phyloP scores from a whole-genome alignment of 2,329 filamentous ascomycete genomes.

The Diaporthe caulivora region DNA sequence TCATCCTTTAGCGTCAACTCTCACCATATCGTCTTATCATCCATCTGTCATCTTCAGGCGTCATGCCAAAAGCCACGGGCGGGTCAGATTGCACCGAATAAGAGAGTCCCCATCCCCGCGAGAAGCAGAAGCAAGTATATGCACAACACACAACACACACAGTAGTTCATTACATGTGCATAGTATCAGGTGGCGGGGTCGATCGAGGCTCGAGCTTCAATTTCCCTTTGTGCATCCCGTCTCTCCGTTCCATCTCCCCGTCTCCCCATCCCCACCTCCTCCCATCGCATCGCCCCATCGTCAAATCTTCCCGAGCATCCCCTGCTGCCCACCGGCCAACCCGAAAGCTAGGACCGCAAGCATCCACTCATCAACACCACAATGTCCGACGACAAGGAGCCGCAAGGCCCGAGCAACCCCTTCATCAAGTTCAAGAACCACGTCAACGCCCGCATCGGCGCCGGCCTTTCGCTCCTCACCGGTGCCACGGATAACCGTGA shows the following conservation, averaged over 20 bases:
- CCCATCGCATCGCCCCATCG: slow-evolving; percentile 6
- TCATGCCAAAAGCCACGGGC: background rate
- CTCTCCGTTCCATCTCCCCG: background rate
- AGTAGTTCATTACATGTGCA: slow-evolving; percentile 22
- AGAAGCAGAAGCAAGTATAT: background rate
- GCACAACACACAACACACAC: slow-evolving; percentile 5
- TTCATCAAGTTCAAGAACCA: slow-evolving; percentile 57
- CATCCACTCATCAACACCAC: slow-evolving; percentile 4
- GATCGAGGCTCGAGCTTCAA: slow-evolving; percentile 26
- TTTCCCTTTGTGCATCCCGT: slow-evolving; percentile 16
- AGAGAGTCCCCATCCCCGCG: background rate
- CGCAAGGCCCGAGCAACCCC: slow-evolving; percentile 47
- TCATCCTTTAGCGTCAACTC: background rate
- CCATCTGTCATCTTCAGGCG: background rate
- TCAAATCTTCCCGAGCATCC: slow-evolving; percentile 8
- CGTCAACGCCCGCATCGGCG: slow-evolving; percentile 53
- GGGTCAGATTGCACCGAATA: background rate
- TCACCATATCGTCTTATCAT: background rate
- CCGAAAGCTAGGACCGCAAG: slow-evolving; percentile 9
- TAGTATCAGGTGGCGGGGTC: slow-evolving; percentile 24
- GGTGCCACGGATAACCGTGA: slow-evolving; percentile 38
- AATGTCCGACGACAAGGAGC: slow-evolving; percentile 43
- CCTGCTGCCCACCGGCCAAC: slow-evolving; percentile 13
- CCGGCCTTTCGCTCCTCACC: slow-evolving; percentile 47
- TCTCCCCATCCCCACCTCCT: slow-evolving; percentile 19